These are phyloP conservation scores for Chlorella sp. DNA, from an alignment of 139 green algal genomes.

Conservation along the genomic window DNA sequence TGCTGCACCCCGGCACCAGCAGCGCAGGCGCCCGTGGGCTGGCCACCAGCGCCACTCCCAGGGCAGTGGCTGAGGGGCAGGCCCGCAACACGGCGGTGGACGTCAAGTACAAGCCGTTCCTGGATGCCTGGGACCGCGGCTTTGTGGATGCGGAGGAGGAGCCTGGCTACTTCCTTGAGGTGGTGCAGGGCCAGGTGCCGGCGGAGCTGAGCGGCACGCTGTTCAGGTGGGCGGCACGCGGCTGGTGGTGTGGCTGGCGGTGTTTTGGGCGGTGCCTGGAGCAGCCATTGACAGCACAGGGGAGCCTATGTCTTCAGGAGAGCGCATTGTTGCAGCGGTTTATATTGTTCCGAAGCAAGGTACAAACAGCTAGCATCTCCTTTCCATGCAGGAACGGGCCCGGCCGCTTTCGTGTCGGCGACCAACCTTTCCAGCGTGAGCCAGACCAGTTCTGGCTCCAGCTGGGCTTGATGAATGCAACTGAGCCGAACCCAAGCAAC, in stretches of 20 bases:
- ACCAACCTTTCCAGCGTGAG: background rate
- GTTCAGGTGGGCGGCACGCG: slow-evolving; percentile 35
- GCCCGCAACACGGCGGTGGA: background rate
- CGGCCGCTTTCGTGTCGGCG: slow-evolving; percentile 38
- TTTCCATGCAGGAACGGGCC: slow-evolving; percentile 53
- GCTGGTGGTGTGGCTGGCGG: no score
- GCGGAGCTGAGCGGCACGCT: slow-evolving; percentile 44
- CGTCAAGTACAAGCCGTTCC: slow-evolving; percentile 7
- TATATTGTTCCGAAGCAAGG: no score
- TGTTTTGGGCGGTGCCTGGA: no score
- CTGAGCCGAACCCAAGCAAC: no score
- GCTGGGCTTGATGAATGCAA: no score
- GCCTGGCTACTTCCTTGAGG: slow-evolving; percentile 36
- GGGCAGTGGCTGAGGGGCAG: background rate
- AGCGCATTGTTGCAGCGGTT: no score
- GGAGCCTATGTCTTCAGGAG: no score
- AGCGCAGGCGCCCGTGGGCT: background rate
- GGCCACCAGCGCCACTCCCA: background rate
- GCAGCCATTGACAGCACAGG: no score
- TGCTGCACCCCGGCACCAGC: background rate
- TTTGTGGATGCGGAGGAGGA: slow-evolving; percentile 41
- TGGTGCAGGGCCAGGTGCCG: slow-evolving; percentile 44
- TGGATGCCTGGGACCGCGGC: slow-evolving; percentile 38
- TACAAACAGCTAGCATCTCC: no score
- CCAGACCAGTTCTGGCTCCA: no score